A percentile compares a stretch with the other conserved stretches of the same genome.
Evolutionary conservation across 331 rosid species (phyloP).

Genomic region (Spiraea crenata): DNA sequence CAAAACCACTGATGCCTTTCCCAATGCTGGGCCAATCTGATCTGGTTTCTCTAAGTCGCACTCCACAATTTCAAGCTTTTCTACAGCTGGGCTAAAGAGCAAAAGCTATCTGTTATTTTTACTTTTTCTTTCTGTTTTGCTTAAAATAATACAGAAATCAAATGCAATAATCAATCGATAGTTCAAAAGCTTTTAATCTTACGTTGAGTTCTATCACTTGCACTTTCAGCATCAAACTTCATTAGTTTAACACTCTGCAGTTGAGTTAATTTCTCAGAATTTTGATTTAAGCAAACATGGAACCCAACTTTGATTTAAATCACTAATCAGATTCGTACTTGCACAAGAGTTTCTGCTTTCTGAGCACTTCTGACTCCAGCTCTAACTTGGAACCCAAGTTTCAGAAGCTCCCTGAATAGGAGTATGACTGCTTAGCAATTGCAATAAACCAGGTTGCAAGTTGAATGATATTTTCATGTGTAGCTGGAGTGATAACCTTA

Average conservation of each 20-base stretch:
- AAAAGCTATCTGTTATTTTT: conserved; percentile 64
- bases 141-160: background rate
- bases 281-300: conserved; percentile 19
- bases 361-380: conserved; percentile 78
- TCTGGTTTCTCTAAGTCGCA: conserved; percentile 85
- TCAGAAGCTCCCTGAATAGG: conserved; percentile 84
- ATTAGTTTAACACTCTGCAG: conserved; percentile 79
- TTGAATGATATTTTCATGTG: conserved; percentile 4
- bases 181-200: conserved; percentile 39
- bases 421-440: conserved; percentile 25
- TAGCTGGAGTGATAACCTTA: conserved; percentile 50
- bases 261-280: conserved; percentile 16
- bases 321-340: conserved; percentile 43
- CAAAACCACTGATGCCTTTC: conserved; percentile 71
- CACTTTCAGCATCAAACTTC: conserved; percentile 49
- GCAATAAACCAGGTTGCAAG: conserved; percentile 8
- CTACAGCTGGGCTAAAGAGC: conserved; percentile 99
- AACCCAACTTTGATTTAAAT: background rate
- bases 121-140: background rate
- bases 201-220: conserved; percentile 55
- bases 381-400: conserved; percentile 88
- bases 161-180: conserved; percentile 18
- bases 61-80: conserved; percentile 95
- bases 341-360: conserved; percentile 63
- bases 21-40: conserved; percentile 63